Percentiles rank a stretch among this genome's conserved stretches.
phyloP scores from a whole-genome alignment of 139 green algal genomes.

The Diplosphaera chodatii region DNA sequence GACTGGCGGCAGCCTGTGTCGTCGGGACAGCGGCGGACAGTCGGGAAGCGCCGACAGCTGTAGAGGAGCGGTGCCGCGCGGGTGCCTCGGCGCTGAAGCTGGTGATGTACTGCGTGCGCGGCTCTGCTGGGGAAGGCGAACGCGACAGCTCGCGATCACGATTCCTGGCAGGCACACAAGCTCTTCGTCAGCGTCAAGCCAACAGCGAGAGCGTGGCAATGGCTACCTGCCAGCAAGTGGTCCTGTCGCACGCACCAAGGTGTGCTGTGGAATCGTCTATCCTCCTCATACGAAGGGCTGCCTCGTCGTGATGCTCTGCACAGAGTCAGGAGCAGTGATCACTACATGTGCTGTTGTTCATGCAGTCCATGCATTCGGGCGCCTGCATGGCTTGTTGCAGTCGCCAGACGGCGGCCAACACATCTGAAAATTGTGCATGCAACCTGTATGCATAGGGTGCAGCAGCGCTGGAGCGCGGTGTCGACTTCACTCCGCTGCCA shows the following conservation, averaged over 20 bases:
- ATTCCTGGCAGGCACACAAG: neutral
- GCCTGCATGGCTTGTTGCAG: no score
- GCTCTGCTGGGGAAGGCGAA: neutral
- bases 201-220: neutral
- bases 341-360: no score
- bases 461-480: no score
- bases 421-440: neutral
- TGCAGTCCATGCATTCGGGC: no score
- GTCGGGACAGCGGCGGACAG: neutral
- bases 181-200: no score
- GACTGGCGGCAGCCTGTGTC: neutral
- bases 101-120: slow-evolving; percentile 33
- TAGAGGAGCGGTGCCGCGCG: no score
- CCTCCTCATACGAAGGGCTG: slow-evolving; percentile 13
- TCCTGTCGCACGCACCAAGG: neutral
- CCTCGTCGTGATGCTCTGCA: neutral
- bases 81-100: slow-evolving; percentile 17
- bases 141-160: neutral
- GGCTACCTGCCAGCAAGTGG: no score
- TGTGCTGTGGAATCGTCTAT: neutral
- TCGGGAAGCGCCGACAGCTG: no score
- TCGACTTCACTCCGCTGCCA: neutral
- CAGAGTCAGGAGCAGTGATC: neutral
- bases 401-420: no score
- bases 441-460: neutral